Evolutionary conservation across 306 rosid species (phyloP), one percentile per base, ranked within the genome.

Genomic region (Lotus japonicus): DNA sequence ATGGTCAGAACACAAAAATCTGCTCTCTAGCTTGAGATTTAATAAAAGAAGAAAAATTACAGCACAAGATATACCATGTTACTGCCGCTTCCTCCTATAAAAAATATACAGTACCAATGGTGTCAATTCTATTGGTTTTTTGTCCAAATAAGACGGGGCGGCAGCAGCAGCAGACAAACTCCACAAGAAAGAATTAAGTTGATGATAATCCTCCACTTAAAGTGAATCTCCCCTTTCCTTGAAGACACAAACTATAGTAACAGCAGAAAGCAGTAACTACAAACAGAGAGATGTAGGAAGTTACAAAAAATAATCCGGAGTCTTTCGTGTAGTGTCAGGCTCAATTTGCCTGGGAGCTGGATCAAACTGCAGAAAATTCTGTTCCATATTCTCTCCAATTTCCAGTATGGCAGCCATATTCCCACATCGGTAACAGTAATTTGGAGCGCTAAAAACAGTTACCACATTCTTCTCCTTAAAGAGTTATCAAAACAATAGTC

Each of bases 371-470:
- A 92, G 96, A 79, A 92, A 92, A 79, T 92, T 89, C 88, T 92
- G 98, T 57, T 92, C 98, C 98, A 92, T 92, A 51, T 82, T 84
- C 87, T 92, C 98, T 38, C 97, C 98, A 49, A 92, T 88, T 77
- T 92, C 98, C 77, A 92, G 90, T 46, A 92, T 92, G 33, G 98
- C 98, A 73, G 98, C 98, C 98, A 92, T 92, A 68, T 92, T 92
- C 73, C 98, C 98, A 71, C 98, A 92, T 17, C 97, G 92, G 51
- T 92, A 92, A 64, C 98, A 92, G 77, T 92, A 92, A 71, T 92
- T 92, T 68, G 98, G 98, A 41, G 98, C 98, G 62, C 98, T 92
- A 82, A 92, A 92, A 52, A 92, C 98, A 35, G 98, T 92, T 75
- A 92, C 98, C 64, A 92, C 98, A 57, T 92, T 92, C 90, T 89